Percentiles rank a stretch among this genome's conserved stretches.
Evolutionary conservation across 2,329 filamentous ascomycete species (phyloP).

Genomic region (Tolypocladium tundrense): DNA sequence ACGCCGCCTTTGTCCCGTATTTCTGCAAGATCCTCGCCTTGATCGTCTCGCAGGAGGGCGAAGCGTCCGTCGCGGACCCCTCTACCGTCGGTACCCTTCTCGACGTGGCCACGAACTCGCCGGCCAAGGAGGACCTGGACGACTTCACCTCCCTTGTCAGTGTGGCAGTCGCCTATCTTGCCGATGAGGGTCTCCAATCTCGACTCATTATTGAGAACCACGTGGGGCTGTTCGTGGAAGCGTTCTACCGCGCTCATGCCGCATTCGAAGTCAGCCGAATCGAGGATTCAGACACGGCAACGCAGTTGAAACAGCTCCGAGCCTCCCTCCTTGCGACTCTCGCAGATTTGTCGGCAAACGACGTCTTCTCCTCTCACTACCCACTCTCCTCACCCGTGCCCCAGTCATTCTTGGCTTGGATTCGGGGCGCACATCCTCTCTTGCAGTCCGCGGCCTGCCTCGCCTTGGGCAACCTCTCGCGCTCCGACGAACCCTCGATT

Average conservation of each 20-base stretch:
- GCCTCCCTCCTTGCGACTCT: slow-evolving; percentile 39
- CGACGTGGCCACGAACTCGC: slow-evolving; percentile 31
- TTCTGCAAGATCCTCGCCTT: slow-evolving; percentile 48
- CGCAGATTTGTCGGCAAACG: slow-evolving; percentile 41
- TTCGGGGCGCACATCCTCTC: slow-evolving; percentile 26
- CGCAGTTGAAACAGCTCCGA: slow-evolving; percentile 36
- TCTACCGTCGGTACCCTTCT: slow-evolving; percentile 40
- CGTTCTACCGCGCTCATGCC: slow-evolving; percentile 37
- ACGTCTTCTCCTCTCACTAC: slow-evolving; percentile 31
- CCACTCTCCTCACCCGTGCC: slow-evolving; percentile 32
- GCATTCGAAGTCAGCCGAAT: slow-evolving; percentile 26
- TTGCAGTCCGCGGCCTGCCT: slow-evolving; percentile 50
- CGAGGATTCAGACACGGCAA: slow-evolving; percentile 33
- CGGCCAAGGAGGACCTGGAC: slow-evolving; percentile 36
- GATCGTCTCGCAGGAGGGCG: slow-evolving; percentile 41
- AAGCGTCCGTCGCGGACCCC: slow-evolving; percentile 31
- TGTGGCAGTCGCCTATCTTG: slow-evolving; percentile 45
- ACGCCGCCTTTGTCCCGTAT: slow-evolving; percentile 35
- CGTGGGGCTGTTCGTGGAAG: slow-evolving; percentile 33
- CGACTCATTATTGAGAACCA: slow-evolving; percentile 29
- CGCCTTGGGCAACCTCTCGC: slow-evolving; percentile 50
- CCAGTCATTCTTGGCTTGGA: slow-evolving; percentile 35
- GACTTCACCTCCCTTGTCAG: slow-evolving; percentile 42
- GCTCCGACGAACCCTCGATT: slow-evolving; percentile 43
- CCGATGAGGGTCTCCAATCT: slow-evolving; percentile 40